These are phyloP conservation scores for Metarhizium rileyi DNA, from an alignment of 2,329 filamentous ascomycete genomes.

Conservation along the genomic window DNA sequence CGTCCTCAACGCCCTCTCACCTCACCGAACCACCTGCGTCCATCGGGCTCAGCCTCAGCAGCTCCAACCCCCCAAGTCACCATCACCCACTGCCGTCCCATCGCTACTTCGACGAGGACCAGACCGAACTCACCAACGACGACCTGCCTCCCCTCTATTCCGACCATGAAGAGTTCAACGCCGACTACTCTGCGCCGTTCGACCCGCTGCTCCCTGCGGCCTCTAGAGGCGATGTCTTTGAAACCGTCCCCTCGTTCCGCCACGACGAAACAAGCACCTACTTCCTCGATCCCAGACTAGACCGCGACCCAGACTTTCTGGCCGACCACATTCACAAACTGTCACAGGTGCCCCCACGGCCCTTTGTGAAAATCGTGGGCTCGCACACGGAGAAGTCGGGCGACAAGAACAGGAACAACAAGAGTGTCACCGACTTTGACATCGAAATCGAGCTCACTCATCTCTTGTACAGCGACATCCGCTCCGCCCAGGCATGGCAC, in stretches of 20 bases:
- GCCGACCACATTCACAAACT: slow-evolving; percentile 34
- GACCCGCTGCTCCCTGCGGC: slow-evolving; percentile 17
- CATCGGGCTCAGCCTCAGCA: slow-evolving; percentile 18
- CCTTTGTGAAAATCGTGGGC: slow-evolving; percentile 41
- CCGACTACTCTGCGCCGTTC: slow-evolving; percentile 7
- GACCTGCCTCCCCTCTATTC: slow-evolving; percentile 37
- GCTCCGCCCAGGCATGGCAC: slow-evolving; percentile 29
- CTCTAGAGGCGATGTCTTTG: slow-evolving; percentile 7
- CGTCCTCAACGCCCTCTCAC: slow-evolving; percentile 9
- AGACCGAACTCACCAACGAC: slow-evolving; percentile 23
- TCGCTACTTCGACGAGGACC: slow-evolving; percentile 28
- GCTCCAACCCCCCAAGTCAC: not conserved
- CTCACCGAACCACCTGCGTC: slow-evolving; percentile 18
- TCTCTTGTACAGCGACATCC: slow-evolving; percentile 40
- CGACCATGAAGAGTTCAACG: slow-evolving; percentile 21
- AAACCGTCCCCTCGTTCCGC: slow-evolving; percentile 17
- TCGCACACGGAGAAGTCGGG: slow-evolving; percentile 28
- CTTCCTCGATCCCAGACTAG: slow-evolving; percentile 36
- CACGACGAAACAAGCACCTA: slow-evolving; percentile 23
- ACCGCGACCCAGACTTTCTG: slow-evolving; percentile 33
- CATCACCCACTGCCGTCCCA: slow-evolving; percentile 10
- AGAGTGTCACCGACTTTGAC: slow-evolving; percentile 49
- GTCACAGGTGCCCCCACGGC: slow-evolving; percentile 40
- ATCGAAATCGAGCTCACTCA: slow-evolving; percentile 49
- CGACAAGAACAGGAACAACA: slow-evolving; percentile 34